A percentile compares a stretch with the other conserved stretches of the same genome.
phyloP scores from a whole-genome alignment of 306 rosid species.

The Quercus agrifolia region DNA sequence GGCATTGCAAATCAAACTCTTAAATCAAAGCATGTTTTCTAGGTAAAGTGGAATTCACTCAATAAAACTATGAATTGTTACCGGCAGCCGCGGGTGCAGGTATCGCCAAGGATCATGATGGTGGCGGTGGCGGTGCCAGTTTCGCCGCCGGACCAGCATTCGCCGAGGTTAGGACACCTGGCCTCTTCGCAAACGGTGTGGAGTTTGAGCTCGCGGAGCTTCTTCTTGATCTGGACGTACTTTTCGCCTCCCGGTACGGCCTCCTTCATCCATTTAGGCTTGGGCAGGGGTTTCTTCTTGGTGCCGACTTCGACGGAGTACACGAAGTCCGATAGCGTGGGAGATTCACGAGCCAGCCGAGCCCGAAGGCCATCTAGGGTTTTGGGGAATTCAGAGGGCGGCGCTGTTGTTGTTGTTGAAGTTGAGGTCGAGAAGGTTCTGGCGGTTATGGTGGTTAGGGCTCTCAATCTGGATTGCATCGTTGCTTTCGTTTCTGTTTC shows the following conservation, averaged over 20 bases:
- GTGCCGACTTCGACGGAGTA: conserved; percentile 96
- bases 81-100: conserved; percentile 99
- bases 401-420: conserved; percentile 16
- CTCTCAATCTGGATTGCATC: conserved; percentile 47
- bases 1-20: too few relatives aligned
- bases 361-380: conserved; percentile 76
- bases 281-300: conserved; percentile 94
- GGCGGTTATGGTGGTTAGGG: conserved; percentile 25
- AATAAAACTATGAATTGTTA: neutral
- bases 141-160: conserved; percentile 99
- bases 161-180: conserved; percentile 85
- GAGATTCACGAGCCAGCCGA: conserved; percentile 66
- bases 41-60: too few relatives aligned
- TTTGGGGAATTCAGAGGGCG: conserved; percentile 47
- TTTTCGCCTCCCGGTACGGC: conserved; percentile 91
- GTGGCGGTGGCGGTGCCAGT: conserved; percentile 98
- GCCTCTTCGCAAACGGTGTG: conserved; percentile 99
- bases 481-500: neutral
- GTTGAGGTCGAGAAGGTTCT: conserved; percentile 53
- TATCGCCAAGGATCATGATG: conserved; percentile 95
- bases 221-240: conserved; percentile 96
- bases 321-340: conserved; percentile 51
- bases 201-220: conserved; percentile 87
- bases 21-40: too few relatives aligned
- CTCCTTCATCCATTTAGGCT: conserved; percentile 99